These are phyloP conservation scores for Solanum peruvianum DNA, from an alignment of 257 asterid species.

Conservation along the genomic window DNA sequence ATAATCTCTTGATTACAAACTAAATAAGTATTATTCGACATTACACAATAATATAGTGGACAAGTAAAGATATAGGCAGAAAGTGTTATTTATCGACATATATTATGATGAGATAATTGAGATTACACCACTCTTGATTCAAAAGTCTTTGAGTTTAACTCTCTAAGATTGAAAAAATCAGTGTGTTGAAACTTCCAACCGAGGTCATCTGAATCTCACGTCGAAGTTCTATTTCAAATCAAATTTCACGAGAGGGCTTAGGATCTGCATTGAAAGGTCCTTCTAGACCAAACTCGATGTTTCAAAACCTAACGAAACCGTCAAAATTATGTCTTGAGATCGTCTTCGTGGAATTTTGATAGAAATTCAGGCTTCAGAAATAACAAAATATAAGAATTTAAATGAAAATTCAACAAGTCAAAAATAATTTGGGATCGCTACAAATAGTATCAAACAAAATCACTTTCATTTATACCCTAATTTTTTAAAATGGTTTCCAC, in stretches of 20 bases:
- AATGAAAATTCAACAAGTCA: accelerated
- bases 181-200: not conserved
- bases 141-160: not conserved
- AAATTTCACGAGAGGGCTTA: not conserved
- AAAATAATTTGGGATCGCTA: not conserved
- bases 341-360: accelerated
- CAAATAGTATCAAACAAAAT: not conserved
- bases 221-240: not conserved
- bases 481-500: not conserved
- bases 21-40: no score
- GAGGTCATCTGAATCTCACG: not conserved
- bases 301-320: accelerated
- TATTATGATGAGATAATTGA: not conserved
- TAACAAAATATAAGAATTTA: no score
- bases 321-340: no score
- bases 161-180: not conserved
- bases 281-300: not conserved
- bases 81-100: not conserved
- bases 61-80: accelerated
- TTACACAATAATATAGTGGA: no score
- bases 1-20: no score
- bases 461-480: not conserved
- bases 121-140: not conserved
- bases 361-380: no score
- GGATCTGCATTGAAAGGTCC: not conserved